These are phyloP conservation scores for Phytophthora cactorum DNA, from an alignment of 352 stramenopile species.

Conservation along the genomic window DNA sequence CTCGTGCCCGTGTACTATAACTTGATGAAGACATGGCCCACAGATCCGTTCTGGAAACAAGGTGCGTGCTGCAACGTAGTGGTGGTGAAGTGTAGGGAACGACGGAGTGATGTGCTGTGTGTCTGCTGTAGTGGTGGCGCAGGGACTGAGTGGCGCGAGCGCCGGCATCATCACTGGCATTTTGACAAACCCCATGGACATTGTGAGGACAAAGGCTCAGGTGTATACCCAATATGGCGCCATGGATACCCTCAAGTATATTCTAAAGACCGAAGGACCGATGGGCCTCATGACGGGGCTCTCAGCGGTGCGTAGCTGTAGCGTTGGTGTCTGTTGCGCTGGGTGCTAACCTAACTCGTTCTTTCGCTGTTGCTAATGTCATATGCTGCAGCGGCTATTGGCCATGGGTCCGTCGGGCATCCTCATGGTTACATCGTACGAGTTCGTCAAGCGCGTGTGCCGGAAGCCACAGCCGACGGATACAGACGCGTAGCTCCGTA, in stretches of 20 bases:
- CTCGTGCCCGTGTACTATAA: slow-evolving; percentile 80
- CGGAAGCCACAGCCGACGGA: slow-evolving; percentile 56
- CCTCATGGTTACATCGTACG: slow-evolving; percentile 89
- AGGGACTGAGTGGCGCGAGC: slow-evolving; percentile 77
- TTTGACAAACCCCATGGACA: slow-evolving; percentile 90
- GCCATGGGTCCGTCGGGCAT: slow-evolving; percentile 85
- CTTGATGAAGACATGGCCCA: slow-evolving; percentile 55
- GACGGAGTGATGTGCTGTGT: not conserved
- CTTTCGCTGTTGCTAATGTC: slow-evolving; percentile 1
- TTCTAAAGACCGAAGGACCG: slow-evolving; percentile 74
- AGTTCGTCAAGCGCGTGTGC: slow-evolving; percentile 90
- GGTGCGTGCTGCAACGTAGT: slow-evolving; percentile 31
- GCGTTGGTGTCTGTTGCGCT: not conserved
- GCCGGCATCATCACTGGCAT: slow-evolving; percentile 83
- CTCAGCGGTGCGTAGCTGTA: slow-evolving; percentile 61
- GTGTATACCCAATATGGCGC: slow-evolving; percentile 87
- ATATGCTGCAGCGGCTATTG: slow-evolving; percentile 60
- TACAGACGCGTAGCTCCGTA: slow-evolving; percentile 15
- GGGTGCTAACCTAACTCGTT: slow-evolving; percentile 5
- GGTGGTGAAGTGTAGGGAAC: not conserved
- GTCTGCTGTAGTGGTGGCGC: slow-evolving; percentile 58
- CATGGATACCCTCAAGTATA: slow-evolving; percentile 86
- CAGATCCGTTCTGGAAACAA: slow-evolving; percentile 87
- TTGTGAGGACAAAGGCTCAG: slow-evolving; percentile 86
- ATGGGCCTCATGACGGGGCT: slow-evolving; percentile 84